phyloP scores from a whole-genome alignment of 2,329 filamentous ascomycete genomes.

The Neofusicoccum sp. region DNA sequence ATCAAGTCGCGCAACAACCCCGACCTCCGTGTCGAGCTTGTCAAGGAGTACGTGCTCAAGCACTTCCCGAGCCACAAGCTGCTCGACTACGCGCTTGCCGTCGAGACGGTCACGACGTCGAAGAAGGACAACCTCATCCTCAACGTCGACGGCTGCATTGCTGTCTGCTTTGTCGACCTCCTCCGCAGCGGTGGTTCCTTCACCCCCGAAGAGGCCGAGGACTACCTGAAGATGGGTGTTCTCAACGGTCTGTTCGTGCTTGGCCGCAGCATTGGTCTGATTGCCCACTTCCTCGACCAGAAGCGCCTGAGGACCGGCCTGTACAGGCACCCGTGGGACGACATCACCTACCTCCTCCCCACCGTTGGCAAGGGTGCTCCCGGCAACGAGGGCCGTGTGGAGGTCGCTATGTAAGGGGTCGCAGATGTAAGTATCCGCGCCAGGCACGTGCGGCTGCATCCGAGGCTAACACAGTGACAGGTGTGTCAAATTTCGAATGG shows the following conservation, averaged over 20 bases:
- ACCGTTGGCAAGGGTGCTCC: slow-evolving; percentile 35
- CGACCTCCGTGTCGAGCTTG: slow-evolving; percentile 97
- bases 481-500: not conserved
- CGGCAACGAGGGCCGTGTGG: slow-evolving; percentile 42
- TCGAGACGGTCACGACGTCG: slow-evolving; percentile 96
- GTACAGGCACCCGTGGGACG: slow-evolving; percentile 95
- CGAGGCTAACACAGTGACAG: not conserved
- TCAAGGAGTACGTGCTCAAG: slow-evolving; percentile 97
- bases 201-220: slow-evolving; percentile 92
- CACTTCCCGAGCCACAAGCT: slow-evolving; percentile 98
- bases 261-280: slow-evolving; percentile 94
- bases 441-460: not conserved
- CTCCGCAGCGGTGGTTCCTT: slow-evolving; percentile 98
- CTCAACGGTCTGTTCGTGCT: slow-evolving; percentile 99
- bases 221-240: slow-evolving; percentile 98
- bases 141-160: slow-evolving; percentile 97
- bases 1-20: slow-evolving; percentile 99
- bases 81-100: slow-evolving; percentile 96
- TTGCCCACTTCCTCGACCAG: slow-evolving; percentile 99
- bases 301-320: slow-evolving; percentile 98
- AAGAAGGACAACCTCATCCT: slow-evolving; percentile 99
- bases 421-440: not conserved
- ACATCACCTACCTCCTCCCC: slow-evolving; percentile 66
- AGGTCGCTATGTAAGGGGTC: slow-evolving; percentile 27
- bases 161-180: slow-evolving; percentile 97